Conservation (phyloP, 805 yeast genomes). For the Sugiyamaella chiloensis region DNA sequence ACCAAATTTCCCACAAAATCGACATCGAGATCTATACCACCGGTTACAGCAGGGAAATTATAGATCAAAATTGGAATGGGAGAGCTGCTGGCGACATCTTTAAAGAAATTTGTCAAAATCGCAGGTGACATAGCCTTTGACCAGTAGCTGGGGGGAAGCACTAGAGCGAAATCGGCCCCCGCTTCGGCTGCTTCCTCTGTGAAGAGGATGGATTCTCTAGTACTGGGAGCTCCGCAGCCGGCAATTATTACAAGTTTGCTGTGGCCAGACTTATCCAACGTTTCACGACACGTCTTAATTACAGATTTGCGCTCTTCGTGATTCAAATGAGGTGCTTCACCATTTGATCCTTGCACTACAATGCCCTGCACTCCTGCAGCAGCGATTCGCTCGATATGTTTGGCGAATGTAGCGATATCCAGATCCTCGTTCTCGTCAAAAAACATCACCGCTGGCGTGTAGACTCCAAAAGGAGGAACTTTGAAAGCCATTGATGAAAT, state of each 20-base stretch:
- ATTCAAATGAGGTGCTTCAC: constrained; percentile 37
- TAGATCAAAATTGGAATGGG: constrained; percentile 42
- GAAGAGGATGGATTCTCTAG: constrained; percentile 40
- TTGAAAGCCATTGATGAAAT: neutral
- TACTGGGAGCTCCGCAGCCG: constrained; percentile 44
- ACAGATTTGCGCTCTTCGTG: constrained; percentile 37
- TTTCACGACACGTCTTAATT: constrained; percentile 24
- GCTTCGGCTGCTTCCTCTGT: constrained; percentile 21
- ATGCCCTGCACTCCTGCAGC: constrained; percentile 22
- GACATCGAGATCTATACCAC: constrained; percentile 36
- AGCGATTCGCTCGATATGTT: constrained; percentile 22
- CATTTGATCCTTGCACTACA: constrained; percentile 24
- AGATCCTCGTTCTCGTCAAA: neutral
- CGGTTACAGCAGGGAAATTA: constrained; percentile 44
- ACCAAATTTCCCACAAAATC: constrained; percentile 18
- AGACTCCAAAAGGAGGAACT: neutral
- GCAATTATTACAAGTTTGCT: constrained; percentile 41
- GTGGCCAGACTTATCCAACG: constrained; percentile 33
- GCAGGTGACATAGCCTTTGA: constrained; percentile 42
- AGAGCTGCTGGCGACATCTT: constrained; percentile 39
- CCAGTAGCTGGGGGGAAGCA: constrained; percentile 44
- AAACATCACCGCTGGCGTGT: constrained; percentile 1
- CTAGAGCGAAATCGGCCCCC: constrained; percentile 22
- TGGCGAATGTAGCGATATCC: neutral
- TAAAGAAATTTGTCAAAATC: constrained; percentile 43